These are phyloP conservation scores for Tricholoma saponaceum DNA, from an alignment of 768 basidiomycete species.

Conservation along the genomic window DNA sequence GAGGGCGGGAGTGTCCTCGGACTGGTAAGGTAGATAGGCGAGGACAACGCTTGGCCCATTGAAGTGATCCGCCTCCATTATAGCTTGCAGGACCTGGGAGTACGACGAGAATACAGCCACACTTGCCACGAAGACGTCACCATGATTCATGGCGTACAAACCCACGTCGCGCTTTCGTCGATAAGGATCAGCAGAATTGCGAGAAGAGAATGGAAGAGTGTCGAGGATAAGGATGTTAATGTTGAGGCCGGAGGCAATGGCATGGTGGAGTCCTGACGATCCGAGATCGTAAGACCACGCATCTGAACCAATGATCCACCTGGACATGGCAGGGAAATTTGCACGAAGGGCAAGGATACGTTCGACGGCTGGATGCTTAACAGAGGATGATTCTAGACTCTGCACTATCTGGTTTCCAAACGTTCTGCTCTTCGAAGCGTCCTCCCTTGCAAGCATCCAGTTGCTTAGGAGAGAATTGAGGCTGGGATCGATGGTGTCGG, in stretches of 20 bases:
- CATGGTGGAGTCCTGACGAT: conserved; percentile 91
- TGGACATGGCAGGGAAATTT: conserved; percentile 64
- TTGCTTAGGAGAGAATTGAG: conserved; percentile 70
- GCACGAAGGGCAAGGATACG: conserved; percentile 56
- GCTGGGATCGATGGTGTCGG: conserved; percentile 41
- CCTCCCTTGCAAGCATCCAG: conserved; percentile 80
- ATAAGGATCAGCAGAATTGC: conserved; percentile 62
- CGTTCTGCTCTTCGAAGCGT: conserved; percentile 53
- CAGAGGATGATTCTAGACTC: conserved; percentile 37
- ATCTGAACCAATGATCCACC: conserved; percentile 98
- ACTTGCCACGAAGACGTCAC: conserved; percentile 93
- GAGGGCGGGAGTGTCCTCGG: conserved; percentile 74
- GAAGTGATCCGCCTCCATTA: conserved; percentile 89
- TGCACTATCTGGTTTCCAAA: conserved; percentile 56
- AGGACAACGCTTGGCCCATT: conserved; percentile 88
- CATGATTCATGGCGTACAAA: conserved; percentile 97
- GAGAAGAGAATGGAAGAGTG: conserved; percentile 81
- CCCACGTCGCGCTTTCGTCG: conserved; percentile 95
- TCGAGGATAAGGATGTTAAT: conserved; percentile 96
- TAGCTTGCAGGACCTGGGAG: conserved; percentile 85
- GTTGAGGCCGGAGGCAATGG: conserved; percentile 85
- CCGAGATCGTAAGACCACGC: conserved; percentile 98
- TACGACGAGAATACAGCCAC: conserved; percentile 96
- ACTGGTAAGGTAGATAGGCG: conserved; percentile 88
- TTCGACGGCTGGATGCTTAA: conserved; percentile 41